A percentile compares a stretch with the other conserved stretches of the same genome.
Evolutionary conservation across 2,329 filamentous ascomycete genomes (phyloP).

Genomic region (Thielaviopsis populi): DNA sequence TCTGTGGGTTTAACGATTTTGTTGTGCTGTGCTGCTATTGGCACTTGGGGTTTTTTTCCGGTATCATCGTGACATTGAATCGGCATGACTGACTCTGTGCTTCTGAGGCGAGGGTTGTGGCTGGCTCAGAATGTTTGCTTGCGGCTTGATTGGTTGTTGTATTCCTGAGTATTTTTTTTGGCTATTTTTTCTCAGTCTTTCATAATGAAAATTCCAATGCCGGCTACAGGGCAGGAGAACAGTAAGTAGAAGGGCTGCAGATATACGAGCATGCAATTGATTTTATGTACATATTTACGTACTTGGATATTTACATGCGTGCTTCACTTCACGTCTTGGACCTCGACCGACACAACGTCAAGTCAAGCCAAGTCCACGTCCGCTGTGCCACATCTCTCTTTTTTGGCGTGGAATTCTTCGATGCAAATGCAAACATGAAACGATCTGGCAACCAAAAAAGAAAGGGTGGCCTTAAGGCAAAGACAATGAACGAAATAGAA

Average conservation of each 20-base stretch:
- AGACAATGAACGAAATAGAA: background rate
- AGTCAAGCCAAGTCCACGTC: background rate
- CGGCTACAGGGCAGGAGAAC: background rate
- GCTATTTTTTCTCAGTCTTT: background rate
- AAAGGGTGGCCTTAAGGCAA: background rate
- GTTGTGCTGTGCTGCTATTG: no score
- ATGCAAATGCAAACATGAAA: background rate
- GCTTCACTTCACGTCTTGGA: background rate
- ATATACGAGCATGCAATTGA: no score
- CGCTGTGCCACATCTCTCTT: background rate
- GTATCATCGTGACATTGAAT: no score
- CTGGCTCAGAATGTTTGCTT: no score
- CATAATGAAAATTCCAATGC: background rate
- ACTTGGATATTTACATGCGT: no score
- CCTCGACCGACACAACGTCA: background rate
- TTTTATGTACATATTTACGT: no score
- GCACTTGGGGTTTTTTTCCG: no score
- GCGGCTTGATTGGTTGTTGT: no score
- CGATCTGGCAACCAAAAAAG: background rate
- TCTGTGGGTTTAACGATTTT: no score
- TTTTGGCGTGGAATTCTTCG: background rate
- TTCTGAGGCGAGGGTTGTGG: no score
- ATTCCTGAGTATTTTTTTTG: background rate
- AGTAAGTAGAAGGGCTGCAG: background rate
- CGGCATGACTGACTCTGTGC: no score